Conservation (phyloP, 768 basidiomycete species). For the Suillus americanus region DNA sequence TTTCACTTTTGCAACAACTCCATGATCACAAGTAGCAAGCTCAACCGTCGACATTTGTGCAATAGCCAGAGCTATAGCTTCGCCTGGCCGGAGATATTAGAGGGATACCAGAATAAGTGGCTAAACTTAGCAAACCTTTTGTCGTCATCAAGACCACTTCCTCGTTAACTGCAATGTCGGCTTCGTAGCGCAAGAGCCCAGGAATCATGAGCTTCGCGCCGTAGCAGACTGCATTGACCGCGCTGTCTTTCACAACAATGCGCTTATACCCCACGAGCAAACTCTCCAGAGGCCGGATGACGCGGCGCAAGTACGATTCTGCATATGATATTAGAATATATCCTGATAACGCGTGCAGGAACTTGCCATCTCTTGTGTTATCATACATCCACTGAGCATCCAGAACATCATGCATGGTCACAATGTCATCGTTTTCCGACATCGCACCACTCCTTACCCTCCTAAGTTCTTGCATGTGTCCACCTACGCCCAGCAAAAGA, state of each 20-base stretch:
- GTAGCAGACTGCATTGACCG: conserved; percentile 99
- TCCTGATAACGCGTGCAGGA: conserved; percentile 6
- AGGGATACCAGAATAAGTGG: neutral
- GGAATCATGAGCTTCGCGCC: conserved; percentile 99
- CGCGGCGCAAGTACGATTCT: conserved; percentile 97
- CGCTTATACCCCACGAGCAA: conserved; percentile 96
- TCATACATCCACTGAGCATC: conserved; percentile 99
- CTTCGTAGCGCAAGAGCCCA: conserved; percentile 93
- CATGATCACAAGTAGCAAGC: conserved; percentile 96
- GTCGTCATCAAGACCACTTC: conserved; percentile 99
- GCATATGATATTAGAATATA: conserved; percentile 15
- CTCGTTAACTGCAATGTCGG: conserved; percentile 91
- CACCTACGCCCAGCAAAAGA: conserved; percentile 91
- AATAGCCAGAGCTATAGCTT: conserved; percentile 92
- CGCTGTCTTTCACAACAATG: conserved; percentile 98
- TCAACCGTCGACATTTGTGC: conserved; percentile 99
- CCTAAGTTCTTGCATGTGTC: conserved; percentile 99
- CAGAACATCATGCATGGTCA: conserved; percentile 99
- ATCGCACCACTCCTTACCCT: conserved; percentile 94
- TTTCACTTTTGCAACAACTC: conserved; percentile 98
- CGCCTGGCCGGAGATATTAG: conserved; percentile 46
- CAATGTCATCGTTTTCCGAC: conserved; percentile 97
- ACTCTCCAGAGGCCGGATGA: conserved; percentile 91
- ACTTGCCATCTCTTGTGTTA: conserved; percentile 89
- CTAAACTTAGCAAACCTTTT: conserved; percentile 59